Evolutionary conservation across 495 filamentous ascomycete genomes (phyloP).

Genomic region (Bathelium albidoporum): DNA sequence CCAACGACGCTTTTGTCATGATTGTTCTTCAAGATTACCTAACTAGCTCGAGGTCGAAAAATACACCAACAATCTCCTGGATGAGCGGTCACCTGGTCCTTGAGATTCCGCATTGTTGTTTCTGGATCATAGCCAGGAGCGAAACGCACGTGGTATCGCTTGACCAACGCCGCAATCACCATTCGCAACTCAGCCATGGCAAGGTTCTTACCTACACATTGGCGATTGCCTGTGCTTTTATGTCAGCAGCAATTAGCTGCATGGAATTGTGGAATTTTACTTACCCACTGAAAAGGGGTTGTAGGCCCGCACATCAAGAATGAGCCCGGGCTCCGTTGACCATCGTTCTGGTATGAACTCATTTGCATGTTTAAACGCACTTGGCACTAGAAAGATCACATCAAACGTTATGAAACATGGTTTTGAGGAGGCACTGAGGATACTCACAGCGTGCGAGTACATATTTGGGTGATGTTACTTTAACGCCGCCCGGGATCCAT

Average conservation of each 20-base stretch:
- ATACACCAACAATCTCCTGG: background rate
- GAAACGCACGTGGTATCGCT: conserved; percentile 36
- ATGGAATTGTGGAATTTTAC: conserved; percentile 8
- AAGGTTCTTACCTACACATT: conserved; percentile 38
- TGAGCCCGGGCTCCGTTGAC: conserved; percentile 35
- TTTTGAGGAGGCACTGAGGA: background rate
- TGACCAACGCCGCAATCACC: conserved; percentile 34
- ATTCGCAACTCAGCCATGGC: conserved; percentile 42
- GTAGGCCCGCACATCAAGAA: conserved; percentile 38
- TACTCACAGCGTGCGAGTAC: conserved; percentile 33
- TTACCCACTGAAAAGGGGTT: conserved; percentile 38
- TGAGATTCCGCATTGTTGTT: background rate
- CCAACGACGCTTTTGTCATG: no score
- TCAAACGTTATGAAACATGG: conserved; percentile 12
- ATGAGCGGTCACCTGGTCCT: background rate
- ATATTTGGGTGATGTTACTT: conserved; percentile 37
- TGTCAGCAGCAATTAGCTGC: no score
- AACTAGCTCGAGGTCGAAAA: background rate
- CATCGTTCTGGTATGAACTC: conserved; percentile 50
- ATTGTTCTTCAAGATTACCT: no score
- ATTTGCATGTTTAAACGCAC: conserved; percentile 23
- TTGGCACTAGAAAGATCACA: conserved; percentile 14
- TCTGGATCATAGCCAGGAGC: conserved; percentile 30
- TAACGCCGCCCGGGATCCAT: conserved; percentile 35
- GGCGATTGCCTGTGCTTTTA: background rate